Base-by-base conservation (phyloP, 768 basidiomycete genomes). In the Punctularia strigosozonata region DNA sequence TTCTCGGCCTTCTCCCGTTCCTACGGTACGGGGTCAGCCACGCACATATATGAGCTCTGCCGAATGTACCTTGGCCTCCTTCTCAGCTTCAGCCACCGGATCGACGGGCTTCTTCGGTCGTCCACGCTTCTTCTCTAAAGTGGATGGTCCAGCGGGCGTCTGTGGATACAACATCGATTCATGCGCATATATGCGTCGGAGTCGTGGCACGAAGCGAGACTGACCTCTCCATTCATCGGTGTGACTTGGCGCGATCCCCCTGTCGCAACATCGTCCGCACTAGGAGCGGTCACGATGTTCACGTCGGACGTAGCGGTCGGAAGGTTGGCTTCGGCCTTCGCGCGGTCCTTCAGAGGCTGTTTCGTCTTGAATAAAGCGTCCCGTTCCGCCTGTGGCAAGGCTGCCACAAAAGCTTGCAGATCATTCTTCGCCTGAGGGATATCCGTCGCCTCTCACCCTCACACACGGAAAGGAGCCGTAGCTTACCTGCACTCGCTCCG, bases 401-500 rank as follows among this genome's bases (percentile, higher is more conserved):
- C 59, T 25, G 71, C 65, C 44, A 87, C 82, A 15, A 73, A 48
- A 3, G 54, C 50, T 35, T 62, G 64, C 25, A 86, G 61, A 36
- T 73, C 68, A 43, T 64, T 57, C 53, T 72, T 77, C 8, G 76
- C 77, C 82, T 87, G 41, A 28, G 33, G n/a, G 30, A 31, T 5
- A 23, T 19, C 19, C 31, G 10, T 4, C n/a, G n/a, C n/a, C n/a
- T 37, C 36, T 31, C n/a, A 34, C 14, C 6, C 45, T 8, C 31
- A 8, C 37, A 1, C 14, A 31, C 23, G 31, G 30, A 25, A 31
- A 38, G n/a, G 51, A 31, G 33, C 37, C 21, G 7, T 25, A 23
- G 51, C 70, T 35, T 36, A 79, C 86, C 65, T 78, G 75, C 14
- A 66, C 45, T 42, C 89, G 68, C 46, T 91, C 88, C 18, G 65